Evolutionary conservation across 2,329 filamentous ascomycete species (phyloP).

Genomic region (Fusarium armeniacum): DNA sequence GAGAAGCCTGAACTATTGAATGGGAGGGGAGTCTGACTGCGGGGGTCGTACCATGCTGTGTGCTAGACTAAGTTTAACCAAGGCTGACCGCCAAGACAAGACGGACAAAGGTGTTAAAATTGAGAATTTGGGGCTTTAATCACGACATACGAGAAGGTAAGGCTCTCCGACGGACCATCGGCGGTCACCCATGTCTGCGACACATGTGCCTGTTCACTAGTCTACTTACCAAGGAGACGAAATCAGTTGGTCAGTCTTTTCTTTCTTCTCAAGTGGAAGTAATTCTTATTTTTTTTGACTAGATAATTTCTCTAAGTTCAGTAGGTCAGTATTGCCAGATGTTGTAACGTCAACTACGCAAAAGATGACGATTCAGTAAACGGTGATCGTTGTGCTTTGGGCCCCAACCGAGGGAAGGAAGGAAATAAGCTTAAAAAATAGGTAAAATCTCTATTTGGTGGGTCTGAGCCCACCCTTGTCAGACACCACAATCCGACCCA

Average conservation of each 20-base stretch:
- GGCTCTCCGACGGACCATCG: conserved; percentile 19
- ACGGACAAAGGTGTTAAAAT: background rate
- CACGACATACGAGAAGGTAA: conserved; percentile 40
- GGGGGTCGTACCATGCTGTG: background rate
- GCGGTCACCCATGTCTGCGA: conserved; percentile 6
- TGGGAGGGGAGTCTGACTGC: background rate
- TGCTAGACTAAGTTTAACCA: background rate
- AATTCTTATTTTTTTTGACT: background rate
- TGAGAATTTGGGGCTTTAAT: conserved; percentile 36
- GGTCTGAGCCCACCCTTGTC: background rate
- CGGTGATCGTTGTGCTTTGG: background rate
- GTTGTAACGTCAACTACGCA: background rate
- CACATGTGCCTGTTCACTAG: background rate
- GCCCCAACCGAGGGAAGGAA: background rate
- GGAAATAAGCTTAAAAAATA: conserved; percentile 5
- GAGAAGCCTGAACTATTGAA: background rate
- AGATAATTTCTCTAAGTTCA: background rate
- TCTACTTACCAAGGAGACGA: too few species aligned
- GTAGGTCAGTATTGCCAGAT: background rate
- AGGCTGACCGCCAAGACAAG: background rate
- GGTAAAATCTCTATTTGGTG: conserved; percentile 2
- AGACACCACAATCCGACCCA: background rate
- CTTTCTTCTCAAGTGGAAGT: background rate
- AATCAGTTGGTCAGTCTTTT: too few species aligned
- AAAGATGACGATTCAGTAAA: background rate